Evolutionary conservation across 1,284 basidiomycete species (phyloP), one percentile per base, ranked within the genome.

Genomic region (Wallemia hederae): DNA sequence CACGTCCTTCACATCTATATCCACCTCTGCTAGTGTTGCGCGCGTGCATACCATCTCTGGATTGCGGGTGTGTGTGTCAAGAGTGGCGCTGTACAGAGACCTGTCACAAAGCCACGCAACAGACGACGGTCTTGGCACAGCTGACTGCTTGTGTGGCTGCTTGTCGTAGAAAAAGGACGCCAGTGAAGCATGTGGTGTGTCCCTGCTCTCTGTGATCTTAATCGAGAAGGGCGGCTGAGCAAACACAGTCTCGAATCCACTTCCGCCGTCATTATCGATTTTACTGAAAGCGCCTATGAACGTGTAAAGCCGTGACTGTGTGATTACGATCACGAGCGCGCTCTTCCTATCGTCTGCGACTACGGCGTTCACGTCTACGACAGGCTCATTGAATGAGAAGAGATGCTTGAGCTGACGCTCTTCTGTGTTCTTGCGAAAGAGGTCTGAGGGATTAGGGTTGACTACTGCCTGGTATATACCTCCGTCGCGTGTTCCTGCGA

Each of bases 251-350:
- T 82, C 78, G 66, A 85, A 82, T 26, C 87, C 78, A 62, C 83
- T 80, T 22, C 83, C 82, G 1, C 77, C 80, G 24, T 79, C 60
- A 11, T 61, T 58, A 66, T 69, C 26, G 67, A 67, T 11, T 66
- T 67, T 0, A 67, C 67, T 2, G 64, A 73, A 75, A 58, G 73
- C 66, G 0, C 88, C 91, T 60, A 82, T 76, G 63, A 91, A 88
- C 68, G 97, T 90, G 68, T 94, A 94, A 66, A 97, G 83, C 62
- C 91, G 78, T 2, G 85, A 83, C 27, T 81, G 78, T 1, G 92
- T 96, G 0, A 89, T 88, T 2, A 80, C 80, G 11, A 96, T 74
- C n/a, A 90, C 79, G 39, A 49, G 14, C 11, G 39, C 39, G 5
- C 14, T 17, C n/a, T 49, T 49, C 3, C 39, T 7, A n/a, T 49